Evolutionary conservation across 306 rosid genomes (phyloP).

Genomic region (Quercus alba): DNA sequence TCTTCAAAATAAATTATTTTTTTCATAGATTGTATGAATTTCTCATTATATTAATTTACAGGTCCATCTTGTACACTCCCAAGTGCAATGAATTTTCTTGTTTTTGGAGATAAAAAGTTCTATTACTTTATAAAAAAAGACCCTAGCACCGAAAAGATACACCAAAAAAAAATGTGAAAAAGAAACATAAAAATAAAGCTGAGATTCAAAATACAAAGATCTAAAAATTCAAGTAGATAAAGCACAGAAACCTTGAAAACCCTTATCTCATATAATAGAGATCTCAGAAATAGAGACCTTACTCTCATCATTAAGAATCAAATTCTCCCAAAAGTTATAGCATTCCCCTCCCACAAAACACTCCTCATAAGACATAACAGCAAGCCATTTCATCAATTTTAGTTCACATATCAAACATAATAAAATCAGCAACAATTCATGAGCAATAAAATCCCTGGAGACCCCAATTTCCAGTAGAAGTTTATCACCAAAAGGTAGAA

Average conservation of each 20-base stretch:
- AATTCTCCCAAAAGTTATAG: background rate
- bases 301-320: background rate
- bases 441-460: background rate
- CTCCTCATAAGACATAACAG: background rate
- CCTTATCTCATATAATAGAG: background rate
- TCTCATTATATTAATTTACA: no score
- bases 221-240: background rate
- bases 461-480: no score
- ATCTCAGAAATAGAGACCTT: background rate
- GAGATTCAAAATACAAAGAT: background rate
- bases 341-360: background rate
- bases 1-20: no score
- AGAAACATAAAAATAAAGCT: background rate
- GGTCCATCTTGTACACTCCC: no score
- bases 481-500: no score
- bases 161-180: background rate
- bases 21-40: no score
- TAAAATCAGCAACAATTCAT: background rate
- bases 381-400: background rate
- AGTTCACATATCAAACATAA: background rate
- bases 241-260: background rate
- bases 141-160: no score
- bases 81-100: no score
- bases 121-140: no score
- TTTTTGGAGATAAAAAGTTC: no score